These are phyloP conservation scores for Vanderwaltozyma tropicalis DNA, from an alignment of 805 yeast species.

Conservation along the genomic window DNA sequence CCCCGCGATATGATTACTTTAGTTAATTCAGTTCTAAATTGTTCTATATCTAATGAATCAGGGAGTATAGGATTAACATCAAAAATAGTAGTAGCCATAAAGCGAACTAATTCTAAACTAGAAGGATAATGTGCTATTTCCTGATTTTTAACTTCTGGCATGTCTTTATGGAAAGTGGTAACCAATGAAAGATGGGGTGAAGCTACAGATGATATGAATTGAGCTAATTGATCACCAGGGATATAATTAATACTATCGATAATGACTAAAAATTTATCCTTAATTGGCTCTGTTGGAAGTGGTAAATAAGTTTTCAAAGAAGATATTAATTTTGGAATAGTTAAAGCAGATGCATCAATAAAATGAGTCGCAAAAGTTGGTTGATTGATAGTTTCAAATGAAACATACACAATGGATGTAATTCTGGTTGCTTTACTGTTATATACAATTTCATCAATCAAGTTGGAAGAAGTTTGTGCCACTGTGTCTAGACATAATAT, in stretches of 20 bases:
- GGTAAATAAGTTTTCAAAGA: conserved; percentile 16
- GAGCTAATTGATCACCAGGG: conserved; percentile 34
- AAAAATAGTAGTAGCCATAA: conserved; percentile 66
- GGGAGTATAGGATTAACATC: conserved; percentile 41
- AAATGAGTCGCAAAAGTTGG: conserved; percentile 43
- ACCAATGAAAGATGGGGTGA: conserved; percentile 37
- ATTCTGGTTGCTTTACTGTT: conserved; percentile 24
- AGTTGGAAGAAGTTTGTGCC: conserved; percentile 49
- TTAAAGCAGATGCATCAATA: conserved; percentile 33
- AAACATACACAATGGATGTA: conserved; percentile 40
- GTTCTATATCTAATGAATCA: conserved; percentile 36
- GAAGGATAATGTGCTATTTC: conserved; percentile 39
- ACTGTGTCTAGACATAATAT: conserved; percentile 60
- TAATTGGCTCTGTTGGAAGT: conserved; percentile 9
- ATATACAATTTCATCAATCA: conserved; percentile 49
- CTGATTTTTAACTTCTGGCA: conserved; percentile 24
- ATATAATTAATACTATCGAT: conserved; percentile 64
- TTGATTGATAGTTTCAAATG: conserved; percentile 52
- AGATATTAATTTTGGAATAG: conserved; percentile 12
- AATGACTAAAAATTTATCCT: conserved; percentile 36
- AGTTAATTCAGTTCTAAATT: conserved; percentile 31
- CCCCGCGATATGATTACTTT: conserved; percentile 41
- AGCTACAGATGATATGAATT: conserved; percentile 40
- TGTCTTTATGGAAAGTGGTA: conserved; percentile 39
- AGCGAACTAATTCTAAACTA: conserved; percentile 42